phyloP scores from a whole-genome alignment of 306 rosid genomes.

The Sophora flavescens region DNA sequence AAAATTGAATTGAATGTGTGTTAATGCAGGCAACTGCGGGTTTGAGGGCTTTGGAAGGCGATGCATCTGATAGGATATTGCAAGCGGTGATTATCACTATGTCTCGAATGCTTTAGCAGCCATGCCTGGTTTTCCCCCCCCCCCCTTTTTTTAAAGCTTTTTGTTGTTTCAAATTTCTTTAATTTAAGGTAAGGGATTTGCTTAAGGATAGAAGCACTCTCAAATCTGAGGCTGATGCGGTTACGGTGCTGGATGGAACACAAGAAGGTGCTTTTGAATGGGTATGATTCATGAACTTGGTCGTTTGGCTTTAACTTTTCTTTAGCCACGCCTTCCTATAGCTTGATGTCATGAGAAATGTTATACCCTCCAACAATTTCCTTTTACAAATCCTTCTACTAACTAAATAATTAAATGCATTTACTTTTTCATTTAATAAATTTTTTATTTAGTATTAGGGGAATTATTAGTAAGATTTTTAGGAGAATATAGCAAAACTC shows the following conservation, averaged over 20 bases:
- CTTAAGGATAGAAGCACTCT: constrained; percentile 68
- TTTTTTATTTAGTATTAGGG: no score
- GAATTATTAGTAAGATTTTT: no score
- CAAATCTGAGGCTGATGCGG: constrained; percentile 64
- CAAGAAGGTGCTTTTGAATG: constrained; percentile 97
- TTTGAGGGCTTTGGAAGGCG: constrained; percentile 82
- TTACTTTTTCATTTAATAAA: no score
- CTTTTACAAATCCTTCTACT: no score
- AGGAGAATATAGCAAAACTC: no score
- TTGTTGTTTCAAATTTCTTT: constrained; percentile 14
- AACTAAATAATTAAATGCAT: no score
- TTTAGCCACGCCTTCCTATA: not conserved
- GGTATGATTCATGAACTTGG: constrained; percentile 64
- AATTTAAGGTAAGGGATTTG: constrained; percentile 82
- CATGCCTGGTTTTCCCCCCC: not conserved
- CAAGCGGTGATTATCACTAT: constrained; percentile 69
- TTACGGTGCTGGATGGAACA: constrained; percentile 90
- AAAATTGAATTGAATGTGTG: constrained; percentile 41
- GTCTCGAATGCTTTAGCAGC: constrained; percentile 23
- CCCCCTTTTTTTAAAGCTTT: not conserved
- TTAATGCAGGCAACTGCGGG: constrained; percentile 94
- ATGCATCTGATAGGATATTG: constrained; percentile 82
- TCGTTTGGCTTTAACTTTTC: constrained; percentile 9
- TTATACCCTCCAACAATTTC: no score
- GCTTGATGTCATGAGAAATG: no score